phyloP scores from a whole-genome alignment of 306 rosid genomes.

The Cucumis hystrix region DNA sequence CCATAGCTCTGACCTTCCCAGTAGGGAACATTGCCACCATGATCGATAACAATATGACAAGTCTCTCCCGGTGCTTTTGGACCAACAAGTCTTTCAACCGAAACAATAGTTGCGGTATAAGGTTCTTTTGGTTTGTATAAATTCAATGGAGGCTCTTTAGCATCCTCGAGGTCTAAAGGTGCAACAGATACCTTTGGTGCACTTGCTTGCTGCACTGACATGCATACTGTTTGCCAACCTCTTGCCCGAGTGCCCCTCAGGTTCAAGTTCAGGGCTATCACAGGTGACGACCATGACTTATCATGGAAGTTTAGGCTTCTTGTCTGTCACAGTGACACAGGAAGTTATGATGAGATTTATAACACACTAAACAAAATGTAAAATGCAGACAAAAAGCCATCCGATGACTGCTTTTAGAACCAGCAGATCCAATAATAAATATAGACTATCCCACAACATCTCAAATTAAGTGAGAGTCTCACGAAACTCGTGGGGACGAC shows the following conservation, averaged over 20 bases:
- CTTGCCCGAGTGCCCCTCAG: slow-evolving; percentile 23
- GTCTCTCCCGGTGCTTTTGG: slow-evolving; percentile 96
- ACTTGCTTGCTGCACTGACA: slow-evolving; percentile 86
- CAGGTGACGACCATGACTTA: slow-evolving; percentile 47
- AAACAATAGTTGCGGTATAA: slow-evolving; percentile 84
- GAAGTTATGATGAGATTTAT: neutral
- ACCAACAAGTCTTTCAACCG: slow-evolving; percentile 91
- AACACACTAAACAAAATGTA: neutral
- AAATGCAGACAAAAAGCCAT: neutral
- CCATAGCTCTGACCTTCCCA: slow-evolving; percentile 99
- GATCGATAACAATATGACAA: slow-evolving; percentile 92
- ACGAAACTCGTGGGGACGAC: neutral
- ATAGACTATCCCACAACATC: neutral
- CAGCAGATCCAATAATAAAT: neutral
- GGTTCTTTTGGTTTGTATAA: slow-evolving; percentile 67
- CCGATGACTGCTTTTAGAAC: neutral
- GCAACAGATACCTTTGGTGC: slow-evolving; percentile 53
- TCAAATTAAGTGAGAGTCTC: neutral
- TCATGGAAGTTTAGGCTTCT: slow-evolving; percentile 32
- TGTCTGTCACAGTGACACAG: slow-evolving; percentile 26
- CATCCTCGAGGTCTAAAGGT: slow-evolving; percentile 66
- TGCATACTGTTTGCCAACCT: slow-evolving; percentile 37
- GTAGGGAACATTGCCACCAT: slow-evolving; percentile 86
- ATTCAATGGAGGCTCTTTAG: slow-evolving; percentile 69
- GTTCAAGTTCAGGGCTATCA: slow-evolving; percentile 34